Evolutionary conservation across 805 yeast species (phyloP).

Genomic region (Wilhelminamyces savonicus): DNA sequence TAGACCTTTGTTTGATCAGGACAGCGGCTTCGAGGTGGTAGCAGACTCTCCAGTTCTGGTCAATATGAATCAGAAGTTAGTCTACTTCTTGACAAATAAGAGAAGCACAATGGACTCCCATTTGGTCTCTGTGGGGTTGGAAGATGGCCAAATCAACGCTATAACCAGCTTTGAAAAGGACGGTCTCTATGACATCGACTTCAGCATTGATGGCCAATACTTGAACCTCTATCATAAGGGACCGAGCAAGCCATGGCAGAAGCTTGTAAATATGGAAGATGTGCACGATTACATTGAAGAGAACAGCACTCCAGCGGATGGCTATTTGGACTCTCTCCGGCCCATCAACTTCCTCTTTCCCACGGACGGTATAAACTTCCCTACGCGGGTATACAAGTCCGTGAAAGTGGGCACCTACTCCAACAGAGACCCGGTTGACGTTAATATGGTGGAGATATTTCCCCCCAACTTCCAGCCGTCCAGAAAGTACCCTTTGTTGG

Average conservation of each 20-base stretch:
- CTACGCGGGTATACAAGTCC: slow-evolving; percentile 39
- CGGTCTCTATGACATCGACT: slow-evolving; percentile 10
- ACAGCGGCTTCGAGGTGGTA: slow-evolving; percentile 9
- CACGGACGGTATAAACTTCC: slow-evolving; percentile 28
- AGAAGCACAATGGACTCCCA: slow-evolving; percentile 10
- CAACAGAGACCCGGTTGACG: slow-evolving; percentile 19
- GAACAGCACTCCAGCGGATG: background rate
- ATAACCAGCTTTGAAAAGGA: slow-evolving; percentile 5
- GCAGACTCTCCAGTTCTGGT: slow-evolving; percentile 10
- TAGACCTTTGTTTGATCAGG: slow-evolving; percentile 6
- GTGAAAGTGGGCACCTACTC: slow-evolving; percentile 23
- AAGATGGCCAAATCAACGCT: slow-evolving; percentile 1
- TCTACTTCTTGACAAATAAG: slow-evolving; percentile 11
- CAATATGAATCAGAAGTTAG: slow-evolving; percentile 8
- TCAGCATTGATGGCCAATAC: slow-evolving; percentile 17
- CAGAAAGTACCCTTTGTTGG: slow-evolving; percentile 54
- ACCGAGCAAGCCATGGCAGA: slow-evolving; percentile 20
- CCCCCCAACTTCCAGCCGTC: slow-evolving; percentile 50
- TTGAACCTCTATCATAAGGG: slow-evolving; percentile 14
- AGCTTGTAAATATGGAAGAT: slow-evolving; percentile 12
- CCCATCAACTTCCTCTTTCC: no score
- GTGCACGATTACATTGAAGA: slow-evolving; percentile 4
- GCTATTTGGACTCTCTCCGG: background rate
- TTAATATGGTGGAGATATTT: slow-evolving; percentile 54
- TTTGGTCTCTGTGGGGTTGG: slow-evolving; percentile 5